Evolutionary conservation across 2,329 filamentous ascomycete genomes (phyloP).

Genomic region (Fulvia fulva): DNA sequence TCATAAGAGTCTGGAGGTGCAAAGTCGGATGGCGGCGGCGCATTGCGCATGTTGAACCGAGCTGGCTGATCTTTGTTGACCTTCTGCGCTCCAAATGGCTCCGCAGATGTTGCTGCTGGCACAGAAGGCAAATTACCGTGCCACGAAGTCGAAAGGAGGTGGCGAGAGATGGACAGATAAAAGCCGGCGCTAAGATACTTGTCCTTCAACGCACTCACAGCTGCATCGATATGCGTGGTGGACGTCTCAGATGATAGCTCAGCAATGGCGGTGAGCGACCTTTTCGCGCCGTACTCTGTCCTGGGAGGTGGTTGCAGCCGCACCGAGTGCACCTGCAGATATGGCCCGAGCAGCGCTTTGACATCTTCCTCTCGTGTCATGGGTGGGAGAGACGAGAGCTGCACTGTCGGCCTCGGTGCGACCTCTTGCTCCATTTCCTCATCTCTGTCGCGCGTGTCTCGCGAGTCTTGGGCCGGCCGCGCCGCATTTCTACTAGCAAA

Average conservation of each 20-base stretch:
- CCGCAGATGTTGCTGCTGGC: conserved; percentile 10
- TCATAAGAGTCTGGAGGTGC: conserved; percentile 72
- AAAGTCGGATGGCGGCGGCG: conserved; percentile 55
- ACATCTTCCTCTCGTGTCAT: conserved; percentile 59
- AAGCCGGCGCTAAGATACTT: conserved; percentile 81
- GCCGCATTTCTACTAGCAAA: conserved; percentile 8
- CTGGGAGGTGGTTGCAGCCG: conserved; percentile 18
- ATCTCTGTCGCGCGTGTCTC: conserved; percentile 2
- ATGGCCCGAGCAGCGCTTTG: conserved; percentile 39
- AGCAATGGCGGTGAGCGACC: conserved; percentile 72
- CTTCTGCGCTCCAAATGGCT: conserved; percentile 32
- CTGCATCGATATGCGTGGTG: conserved; percentile 75
- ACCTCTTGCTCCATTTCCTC: conserved; percentile 40
- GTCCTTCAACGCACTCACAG: conserved; percentile 74
- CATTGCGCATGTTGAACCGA: conserved; percentile 37
- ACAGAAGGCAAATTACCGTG: conserved; percentile 10
- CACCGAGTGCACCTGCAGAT: conserved; percentile 28
- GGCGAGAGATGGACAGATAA: conserved; percentile 73
- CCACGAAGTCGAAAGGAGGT: conserved; percentile 63
- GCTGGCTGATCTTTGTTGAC: conserved; percentile 25
- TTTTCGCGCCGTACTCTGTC: conserved; percentile 46
- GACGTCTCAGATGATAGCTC: conserved; percentile 76
- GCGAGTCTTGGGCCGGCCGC: conserved; percentile 28
- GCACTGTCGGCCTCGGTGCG: conserved; percentile 50
- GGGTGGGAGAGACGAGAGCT: conserved; percentile 52